Base-by-base conservation (phyloP, 371 early-diverging fungal genomes). In the Rhizopus stolonifer region DNA sequence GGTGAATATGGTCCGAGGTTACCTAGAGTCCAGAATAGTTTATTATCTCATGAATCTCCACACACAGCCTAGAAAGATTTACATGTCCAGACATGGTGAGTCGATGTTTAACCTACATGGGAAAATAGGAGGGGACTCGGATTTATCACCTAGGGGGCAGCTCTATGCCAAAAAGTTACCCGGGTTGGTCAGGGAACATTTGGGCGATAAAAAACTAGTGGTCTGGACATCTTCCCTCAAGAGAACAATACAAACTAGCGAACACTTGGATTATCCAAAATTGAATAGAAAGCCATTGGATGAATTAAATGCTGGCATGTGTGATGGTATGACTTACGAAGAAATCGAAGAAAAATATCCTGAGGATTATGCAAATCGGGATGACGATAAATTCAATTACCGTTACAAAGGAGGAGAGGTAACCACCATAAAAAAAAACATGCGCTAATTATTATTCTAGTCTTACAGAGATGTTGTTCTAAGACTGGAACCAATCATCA, bases 31-130 rank as follows among this genome's bases (percentile, higher is more conserved):
- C 33, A 79, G 98, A 34, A 91, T 99, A 53, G 94, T 95, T 10
- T 97, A 94, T 72, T 98, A 93, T 64, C 72, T 98, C 56, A 97
- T 97, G 98, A 99, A 99, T 71, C 81, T 99, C 26, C 98, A 99
- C 74, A 96, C 94, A 47, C 86, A 89, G 10, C 95, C 98, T 4
- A 61, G 95, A 49, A 86, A 87, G 61, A 94, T 99, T 46, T 94
- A 95, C 67, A 91, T 99, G 46, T 86, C 85, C 53, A 63, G 88
- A 52, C 93, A 94, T 68, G 99, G 99, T 55, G 99, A 99, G 72
- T 90, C 90, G 39, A 69, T 87, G 60, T 90, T 81, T 65, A 93
- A 93, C 72, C 79, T 95, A 11, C 69, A 74, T 52, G 95, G 96
- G 22, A 89, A 89, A 58, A 87, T 99, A 49, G 99, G 99, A 33